phyloP scores from a whole-genome alignment of 2,329 filamentous ascomycete genomes.

The Sporothrix protearum region DNA sequence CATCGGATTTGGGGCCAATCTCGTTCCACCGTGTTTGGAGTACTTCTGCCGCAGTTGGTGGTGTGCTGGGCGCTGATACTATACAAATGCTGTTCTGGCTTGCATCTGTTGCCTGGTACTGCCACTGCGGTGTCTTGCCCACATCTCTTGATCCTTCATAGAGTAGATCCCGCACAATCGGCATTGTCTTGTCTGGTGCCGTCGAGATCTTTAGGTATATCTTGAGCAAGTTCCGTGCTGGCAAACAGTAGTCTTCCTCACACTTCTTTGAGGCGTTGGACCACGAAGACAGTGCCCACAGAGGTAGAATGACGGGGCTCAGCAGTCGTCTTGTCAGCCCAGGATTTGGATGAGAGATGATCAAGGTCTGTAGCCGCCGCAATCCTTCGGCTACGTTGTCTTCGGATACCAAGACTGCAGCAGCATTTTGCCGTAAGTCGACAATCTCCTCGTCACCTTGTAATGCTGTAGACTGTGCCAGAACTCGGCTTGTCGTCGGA shows the following conservation, averaged over 20 bases:
- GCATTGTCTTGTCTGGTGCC: constrained; percentile 46
- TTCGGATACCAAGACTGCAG: constrained; percentile 45
- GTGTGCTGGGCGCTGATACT: constrained; percentile 35
- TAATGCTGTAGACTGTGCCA: constrained; percentile 32
- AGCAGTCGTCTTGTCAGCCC: constrained; percentile 61
- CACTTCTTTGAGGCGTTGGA: constrained; percentile 32
- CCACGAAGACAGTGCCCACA: constrained; percentile 62
- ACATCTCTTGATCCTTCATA: constrained; percentile 47
- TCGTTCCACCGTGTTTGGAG: constrained; percentile 35
- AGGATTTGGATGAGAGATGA: constrained; percentile 63
- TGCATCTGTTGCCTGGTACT: constrained; percentile 44
- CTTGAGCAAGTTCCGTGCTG: constrained; percentile 50
- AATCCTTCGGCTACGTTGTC: constrained; percentile 50
- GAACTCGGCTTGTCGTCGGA: constrained; percentile 34
- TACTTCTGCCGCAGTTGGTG: constrained; percentile 25
- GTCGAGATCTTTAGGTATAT: constrained; percentile 58
- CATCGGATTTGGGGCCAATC: constrained; percentile 47
- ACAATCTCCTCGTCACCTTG: constrained; percentile 42
- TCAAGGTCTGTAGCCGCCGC: constrained; percentile 52
- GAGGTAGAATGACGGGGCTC: constrained; percentile 53
- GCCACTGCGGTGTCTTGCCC: constrained; percentile 45
- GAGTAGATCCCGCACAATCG: constrained; percentile 53
- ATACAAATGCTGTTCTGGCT: constrained; percentile 52
- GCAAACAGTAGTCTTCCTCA: constrained; percentile 42
- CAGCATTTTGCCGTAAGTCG: constrained; percentile 42